Conservation (phyloP, 495 filamentous ascomycete species). For the Glonium stellatum region DNA sequence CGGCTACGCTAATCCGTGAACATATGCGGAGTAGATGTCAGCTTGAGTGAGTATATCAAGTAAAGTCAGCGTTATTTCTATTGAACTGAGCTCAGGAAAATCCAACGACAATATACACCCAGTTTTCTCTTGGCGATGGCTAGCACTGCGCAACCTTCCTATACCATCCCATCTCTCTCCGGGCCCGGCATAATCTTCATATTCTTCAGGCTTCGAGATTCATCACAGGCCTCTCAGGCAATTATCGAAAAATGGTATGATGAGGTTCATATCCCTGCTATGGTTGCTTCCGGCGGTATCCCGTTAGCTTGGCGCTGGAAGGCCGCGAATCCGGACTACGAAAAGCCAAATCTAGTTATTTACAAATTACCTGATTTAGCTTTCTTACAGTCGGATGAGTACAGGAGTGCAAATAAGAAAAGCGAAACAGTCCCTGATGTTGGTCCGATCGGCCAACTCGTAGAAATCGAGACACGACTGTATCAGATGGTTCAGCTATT, state of each 20-base stretch:
- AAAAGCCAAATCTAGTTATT: slow-evolving; percentile 25
- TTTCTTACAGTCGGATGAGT: slow-evolving; percentile 20
- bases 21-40: background rate
- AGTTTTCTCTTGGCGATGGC: background rate
- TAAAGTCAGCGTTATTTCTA: background rate
- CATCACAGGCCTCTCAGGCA: slow-evolving; percentile 14
- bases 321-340: slow-evolving; percentile 15
- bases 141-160: background rate
- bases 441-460: background rate
- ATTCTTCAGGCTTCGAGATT: slow-evolving; percentile 5
- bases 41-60: background rate
- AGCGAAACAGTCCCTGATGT: background rate
- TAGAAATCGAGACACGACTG: slow-evolving; percentile 14
- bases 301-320: slow-evolving; percentile 24
- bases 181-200: slow-evolving; percentile 19
- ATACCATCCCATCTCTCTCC: background rate
- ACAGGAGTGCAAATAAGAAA: background rate
- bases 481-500: slow-evolving; percentile 21
- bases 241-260: slow-evolving; percentile 30
- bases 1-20: background rate
- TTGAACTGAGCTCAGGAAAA: background rate
- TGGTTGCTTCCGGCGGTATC: slow-evolving; percentile 25
- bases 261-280: slow-evolving; percentile 28
- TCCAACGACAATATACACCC: background rate
- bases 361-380: slow-evolving; percentile 28